These are phyloP conservation scores for Myochromella boudieri DNA, from an alignment of 768 basidiomycete genomes.

Conservation along the genomic window DNA sequence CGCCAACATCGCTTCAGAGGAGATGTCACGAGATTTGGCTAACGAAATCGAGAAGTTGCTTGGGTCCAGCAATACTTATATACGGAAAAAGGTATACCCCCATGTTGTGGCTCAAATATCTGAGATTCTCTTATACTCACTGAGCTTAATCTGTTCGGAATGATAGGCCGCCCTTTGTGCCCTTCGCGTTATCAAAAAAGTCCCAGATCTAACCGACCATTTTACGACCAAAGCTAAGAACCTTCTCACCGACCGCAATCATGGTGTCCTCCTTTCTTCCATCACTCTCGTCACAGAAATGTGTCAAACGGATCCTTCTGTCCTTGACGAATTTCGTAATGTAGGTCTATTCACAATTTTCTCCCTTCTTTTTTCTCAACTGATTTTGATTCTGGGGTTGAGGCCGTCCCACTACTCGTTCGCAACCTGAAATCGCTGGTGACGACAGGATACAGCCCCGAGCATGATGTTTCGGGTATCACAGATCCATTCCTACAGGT, in stretches of 20 bases:
- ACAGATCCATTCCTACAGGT: conserved; percentile 95
- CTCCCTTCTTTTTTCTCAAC: conserved; percentile 1
- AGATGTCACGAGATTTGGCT: conserved; percentile 97
- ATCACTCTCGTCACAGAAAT: conserved; percentile 95
- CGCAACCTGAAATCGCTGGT: conserved; percentile 93
- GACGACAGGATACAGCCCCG: conserved; percentile 96
- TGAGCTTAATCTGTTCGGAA: neutral
- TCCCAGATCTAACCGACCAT: conserved; percentile 93
- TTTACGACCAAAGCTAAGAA: conserved; percentile 87
- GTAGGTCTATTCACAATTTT: conserved; percentile 43
- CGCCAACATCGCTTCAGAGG: conserved; percentile 98
- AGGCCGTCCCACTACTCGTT: conserved; percentile 93
- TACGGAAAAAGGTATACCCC: conserved; percentile 89
- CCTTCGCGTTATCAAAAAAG: conserved; percentile 90
- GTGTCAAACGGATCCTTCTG: conserved; percentile 74
- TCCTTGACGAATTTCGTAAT: conserved; percentile 86
- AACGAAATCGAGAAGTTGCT: conserved; percentile 98
- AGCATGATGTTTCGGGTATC: conserved; percentile 99
- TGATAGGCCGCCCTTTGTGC: conserved; percentile 91
- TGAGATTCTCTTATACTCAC: neutral
- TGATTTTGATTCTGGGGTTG: conserved; percentile 6
- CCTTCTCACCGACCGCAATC: conserved; percentile 92
- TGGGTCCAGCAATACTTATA: conserved; percentile 97
- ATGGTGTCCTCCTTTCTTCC: conserved; percentile 92
- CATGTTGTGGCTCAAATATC: neutral